Base-by-base conservation (phyloP, 2,329 filamentous ascomycete genomes). In the Lithohypha guttulata region DNA sequence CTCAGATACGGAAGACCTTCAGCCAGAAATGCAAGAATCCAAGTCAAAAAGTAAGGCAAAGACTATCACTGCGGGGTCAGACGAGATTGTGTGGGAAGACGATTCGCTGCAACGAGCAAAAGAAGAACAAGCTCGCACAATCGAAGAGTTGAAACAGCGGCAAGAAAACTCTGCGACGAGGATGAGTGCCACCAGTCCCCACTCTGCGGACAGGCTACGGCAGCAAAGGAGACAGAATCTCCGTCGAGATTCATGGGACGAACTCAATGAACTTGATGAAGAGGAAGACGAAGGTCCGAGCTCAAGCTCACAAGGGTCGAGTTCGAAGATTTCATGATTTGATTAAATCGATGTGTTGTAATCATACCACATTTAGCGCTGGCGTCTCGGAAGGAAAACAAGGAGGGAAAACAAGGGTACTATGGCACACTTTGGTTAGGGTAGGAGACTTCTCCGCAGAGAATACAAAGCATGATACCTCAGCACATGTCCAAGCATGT, bases 61-160 rank as follows among this genome's bases (percentile, higher is more conserved):
- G n/a, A 21, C 31, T 20, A 20, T 23, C 13, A 19, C 31, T 23
- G 3, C 34, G 10, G 20, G 19, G 6, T 17, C 21, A n/a, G 29
- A 34, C 14, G 15, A 25, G 22, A 25, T 40, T 13, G 19, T 13
- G 11, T 39, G 13, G 14, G 35, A 31, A 13, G 35, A 39, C 18
- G 35, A 31, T 21, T n/a, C 25, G 5, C 15, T 39, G 4, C 8
- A 27, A 14, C 18, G 18, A 31, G 35, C 35, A 22, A 30, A 13
- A 31, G 4, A n/a, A 17, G 18, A 30, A 19, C 26, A 39, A 11
- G 10, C 30, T 30, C 9, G 19, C 15, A 39, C 35, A 6, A 39
- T 39, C 21, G 35, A n/a, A 13, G 35, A 39, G 26, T 27, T 39
- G 7, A 39, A 26, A 14, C 6, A 14, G 27, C 3, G 35, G 27